These are phyloP conservation scores for Nothomitra cinnamomea DNA, from an alignment of 2,329 filamentous ascomycete species.

Conservation along the genomic window DNA sequence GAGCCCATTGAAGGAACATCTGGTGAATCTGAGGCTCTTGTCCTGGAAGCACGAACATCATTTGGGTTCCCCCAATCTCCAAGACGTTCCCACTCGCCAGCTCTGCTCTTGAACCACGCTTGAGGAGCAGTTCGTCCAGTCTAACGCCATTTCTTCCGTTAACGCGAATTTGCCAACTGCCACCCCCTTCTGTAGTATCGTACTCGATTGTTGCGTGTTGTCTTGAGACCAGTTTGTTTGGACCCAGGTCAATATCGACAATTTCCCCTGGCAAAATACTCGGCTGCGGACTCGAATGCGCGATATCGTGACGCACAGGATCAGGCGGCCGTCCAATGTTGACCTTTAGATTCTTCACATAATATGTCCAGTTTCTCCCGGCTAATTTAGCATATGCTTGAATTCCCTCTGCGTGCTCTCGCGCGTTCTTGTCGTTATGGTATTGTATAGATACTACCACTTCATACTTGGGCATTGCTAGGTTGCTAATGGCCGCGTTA, in stretches of 20 bases:
- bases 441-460: constrained; percentile 27
- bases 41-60: constrained; percentile 93
- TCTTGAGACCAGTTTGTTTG: constrained; percentile 32
- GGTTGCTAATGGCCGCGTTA: constrained; percentile 29
- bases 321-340: constrained; percentile 33
- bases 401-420: constrained; percentile 28
- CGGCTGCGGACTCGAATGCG: constrained; percentile 5
- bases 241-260: constrained; percentile 18
- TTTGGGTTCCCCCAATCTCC: constrained; percentile 82
- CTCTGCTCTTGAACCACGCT: constrained; percentile 44
- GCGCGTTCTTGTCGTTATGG: constrained; percentile 25
- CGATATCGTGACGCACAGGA: neutral
- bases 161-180: constrained; percentile 67
- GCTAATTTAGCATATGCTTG: constrained; percentile 33
- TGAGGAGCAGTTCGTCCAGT: constrained; percentile 57
- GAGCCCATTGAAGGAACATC: constrained; percentile 39
- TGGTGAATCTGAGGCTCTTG: constrained; percentile 53
- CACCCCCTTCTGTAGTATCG: constrained; percentile 16
- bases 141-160: constrained; percentile 86
- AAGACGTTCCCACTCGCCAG: constrained; percentile 80
- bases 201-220: constrained; percentile 32
- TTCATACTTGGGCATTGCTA: constrained; percentile 25
- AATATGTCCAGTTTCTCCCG: constrained; percentile 34
- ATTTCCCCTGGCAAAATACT: neutral
- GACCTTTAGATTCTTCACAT: constrained; percentile 30